Percentiles rank a stretch among this genome's conserved stretches.
Conservation (phyloP, 331 rosid species). For the Pyrus hybrid region DNA sequence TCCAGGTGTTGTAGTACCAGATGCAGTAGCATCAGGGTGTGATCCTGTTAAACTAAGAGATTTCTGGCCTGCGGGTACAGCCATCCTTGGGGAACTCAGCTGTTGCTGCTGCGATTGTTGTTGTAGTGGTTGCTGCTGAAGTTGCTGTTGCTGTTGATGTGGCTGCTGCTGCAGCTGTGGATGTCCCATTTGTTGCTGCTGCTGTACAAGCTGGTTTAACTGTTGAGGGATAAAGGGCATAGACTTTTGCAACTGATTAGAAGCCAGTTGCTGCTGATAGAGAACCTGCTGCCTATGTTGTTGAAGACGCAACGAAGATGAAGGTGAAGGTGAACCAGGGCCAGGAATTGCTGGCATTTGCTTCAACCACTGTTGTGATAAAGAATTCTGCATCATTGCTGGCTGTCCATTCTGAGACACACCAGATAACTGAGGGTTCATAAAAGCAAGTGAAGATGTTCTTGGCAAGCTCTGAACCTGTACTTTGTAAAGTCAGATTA, state of each 20-base stretch:
- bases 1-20: constrained; percentile 95
- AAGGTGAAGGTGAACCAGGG: constrained; percentile 43
- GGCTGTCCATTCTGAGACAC: constrained; percentile 89
- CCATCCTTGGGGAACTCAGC: constrained; percentile 79
- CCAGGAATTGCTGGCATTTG: constrained; percentile 70
- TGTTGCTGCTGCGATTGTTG: constrained; percentile 70
- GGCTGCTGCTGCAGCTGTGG: constrained; percentile 58
- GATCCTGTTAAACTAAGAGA: constrained; percentile 95
- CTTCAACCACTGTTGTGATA: constrained; percentile 87
- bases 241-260: constrained; percentile 60
- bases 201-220: constrained; percentile 74
- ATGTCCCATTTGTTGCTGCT: constrained; percentile 63
- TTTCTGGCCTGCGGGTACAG: constrained; percentile 79
- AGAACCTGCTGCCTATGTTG: constrained; percentile 57
- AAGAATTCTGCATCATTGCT: constrained; percentile 53
- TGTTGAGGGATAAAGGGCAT: constrained; percentile 64
- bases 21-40: constrained; percentile 94
- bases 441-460: constrained; percentile 65
- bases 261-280: constrained; percentile 73
- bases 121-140: constrained; percentile 36
- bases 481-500: constrained; percentile 3
- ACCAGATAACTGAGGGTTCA: constrained; percentile 73
- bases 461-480: constrained; percentile 82
- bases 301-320: constrained; percentile 52
- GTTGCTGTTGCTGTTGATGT: constrained; percentile 31